Evolutionary conservation across 2,329 filamentous ascomycete species (phyloP), one percentile per base, ranked within the genome.

Genomic region (Didymellaceae sp.): DNA sequence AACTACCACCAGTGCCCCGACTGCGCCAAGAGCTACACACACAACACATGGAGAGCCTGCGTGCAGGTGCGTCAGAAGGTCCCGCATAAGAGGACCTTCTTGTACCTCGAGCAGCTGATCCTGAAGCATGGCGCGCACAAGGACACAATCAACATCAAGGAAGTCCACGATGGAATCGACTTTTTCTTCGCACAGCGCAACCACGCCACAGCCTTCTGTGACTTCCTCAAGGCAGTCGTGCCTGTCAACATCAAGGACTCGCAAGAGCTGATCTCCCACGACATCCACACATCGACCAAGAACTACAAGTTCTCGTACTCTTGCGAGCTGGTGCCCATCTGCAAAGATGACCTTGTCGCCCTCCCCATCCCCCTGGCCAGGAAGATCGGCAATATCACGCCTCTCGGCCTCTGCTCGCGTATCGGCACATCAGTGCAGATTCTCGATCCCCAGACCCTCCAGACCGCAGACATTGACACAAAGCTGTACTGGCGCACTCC

Each of bases 41-140:
- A 91, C 70, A 96, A 97, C 77, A 92, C 92, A 43, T 99, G 93
- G 93, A 82, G 91, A 62, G 93, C 94, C 1, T 87, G 86, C 53
- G 92, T 97, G 6, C 95, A 99, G 78, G 91, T 99, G 47, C 87
- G 94, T 57, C 94, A 99, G 74, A 97, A 97, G 78, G 94, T 99
- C 30, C 85, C 90, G 5, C 94, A 99, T 78, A 99, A 97, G 84
- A 82, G 94, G 65, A 90, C 87, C 1, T 90, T 90, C 73, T 74
- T 90, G 51, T 89, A 84, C 70, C 85, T 97, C 26, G 94, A 97
- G 75, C 93, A 99, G 79, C 82, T 97, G 48, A 96, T 99, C 63
- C 80, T 99, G 63, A 97, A 97, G 80, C 91, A 97, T 73, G 84
- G 85, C 47, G 94, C 93, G 4, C 70, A 73, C 57, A 71, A 86